Evolutionary conservation across 2,329 filamentous ascomycete species (phyloP), one percentile per base, ranked within the genome.

Genomic region (Tolypocladium endophyticum): DNA sequence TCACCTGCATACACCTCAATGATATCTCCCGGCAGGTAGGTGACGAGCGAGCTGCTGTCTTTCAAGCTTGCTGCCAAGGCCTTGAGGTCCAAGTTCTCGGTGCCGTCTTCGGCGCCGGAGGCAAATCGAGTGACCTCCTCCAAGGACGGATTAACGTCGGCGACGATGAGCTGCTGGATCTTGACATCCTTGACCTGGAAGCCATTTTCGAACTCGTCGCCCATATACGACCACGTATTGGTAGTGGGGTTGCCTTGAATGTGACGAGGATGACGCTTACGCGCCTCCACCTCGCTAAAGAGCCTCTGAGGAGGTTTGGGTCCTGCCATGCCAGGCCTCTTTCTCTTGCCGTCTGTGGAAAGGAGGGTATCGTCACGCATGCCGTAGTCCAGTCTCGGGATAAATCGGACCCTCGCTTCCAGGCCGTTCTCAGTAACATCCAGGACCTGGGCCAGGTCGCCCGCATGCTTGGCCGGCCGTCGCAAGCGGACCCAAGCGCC

Each of bases 91-190:
- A 99, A 82, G 64, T 95, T 96, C 67, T 96, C 92, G 0, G 91
- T 92, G 23, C 94, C 94, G 71, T 97, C 94, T 64, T 96, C 92
- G 23, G 87, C 87, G 12, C 90, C 89, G 35, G 89, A 87, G 20
- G 92, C 89, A 71, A 99, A 97, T 69, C 87, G 89, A n/a, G 92
- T 96, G 55, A 97, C 90, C 73, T 99, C 94, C 70, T 97, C 94
- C 35, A 99, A 81, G 1, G 88, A 90, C 0, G 94, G 94, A 70
- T 95, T 95, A 59, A 99, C 92, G 66, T 96, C 88, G 65, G 92
- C 92, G 36, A 90, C 88, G n/a, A 84, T 82, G 36, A 99, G 79
- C 68, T 88, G 85, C 68, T 93, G 90, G 61, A 97, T 88, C 73
- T 93, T 95, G 77, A 96, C 89, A 63, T 95, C 91, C 74, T 96